A percentile compares a stretch with the other conserved stretches of the same genome.
Conservation (phyloP, 805 yeast genomes). For the Wickerhamomyces bovis region DNA sequence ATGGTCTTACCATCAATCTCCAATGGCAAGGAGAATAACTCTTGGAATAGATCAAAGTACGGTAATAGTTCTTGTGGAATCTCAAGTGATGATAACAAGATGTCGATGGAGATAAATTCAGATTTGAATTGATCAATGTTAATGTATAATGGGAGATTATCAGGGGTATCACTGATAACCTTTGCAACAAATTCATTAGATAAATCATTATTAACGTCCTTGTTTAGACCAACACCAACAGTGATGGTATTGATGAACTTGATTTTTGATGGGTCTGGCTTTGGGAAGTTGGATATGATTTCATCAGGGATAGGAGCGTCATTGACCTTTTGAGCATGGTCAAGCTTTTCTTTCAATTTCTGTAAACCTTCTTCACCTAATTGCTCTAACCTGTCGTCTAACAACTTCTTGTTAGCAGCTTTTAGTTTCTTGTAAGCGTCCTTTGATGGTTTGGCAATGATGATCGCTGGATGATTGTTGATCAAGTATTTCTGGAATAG, state of each 20-base stretch:
- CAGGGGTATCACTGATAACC: conserved; percentile 30
- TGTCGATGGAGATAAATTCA: conserved; percentile 65
- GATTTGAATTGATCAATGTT: conserved; percentile 79
- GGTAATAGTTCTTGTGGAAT: conserved; percentile 52
- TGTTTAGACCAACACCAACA: conserved; percentile 50
- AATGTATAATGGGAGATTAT: conserved; percentile 56
- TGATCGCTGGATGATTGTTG: conserved; percentile 55
- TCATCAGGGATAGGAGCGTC: conserved; percentile 72
- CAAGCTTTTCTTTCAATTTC: conserved; percentile 43
- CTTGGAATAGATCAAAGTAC: conserved; percentile 58
- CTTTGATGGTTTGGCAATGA: conserved; percentile 69
- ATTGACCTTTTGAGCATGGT: conserved; percentile 59
- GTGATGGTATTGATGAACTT: conserved; percentile 64
- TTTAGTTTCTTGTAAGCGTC: conserved; percentile 48
- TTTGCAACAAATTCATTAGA: conserved; percentile 23
- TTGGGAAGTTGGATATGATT: conserved; percentile 53
- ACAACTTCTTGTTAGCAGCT: conserved; percentile 41
- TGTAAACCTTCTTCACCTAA: conserved; percentile 58
- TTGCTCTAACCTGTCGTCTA: conserved; percentile 41
- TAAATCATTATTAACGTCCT: conserved; percentile 28
- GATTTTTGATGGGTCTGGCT: conserved; percentile 72
- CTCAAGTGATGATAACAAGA: conserved; percentile 50
- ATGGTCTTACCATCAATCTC: conserved; percentile 50
- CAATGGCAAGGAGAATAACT: conserved; percentile 70
- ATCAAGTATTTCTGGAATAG: conserved; percentile 49